Base-by-base conservation (phyloP, 371 early-diverging fungal species). In the Syncephalastrum monosporum region DNA sequence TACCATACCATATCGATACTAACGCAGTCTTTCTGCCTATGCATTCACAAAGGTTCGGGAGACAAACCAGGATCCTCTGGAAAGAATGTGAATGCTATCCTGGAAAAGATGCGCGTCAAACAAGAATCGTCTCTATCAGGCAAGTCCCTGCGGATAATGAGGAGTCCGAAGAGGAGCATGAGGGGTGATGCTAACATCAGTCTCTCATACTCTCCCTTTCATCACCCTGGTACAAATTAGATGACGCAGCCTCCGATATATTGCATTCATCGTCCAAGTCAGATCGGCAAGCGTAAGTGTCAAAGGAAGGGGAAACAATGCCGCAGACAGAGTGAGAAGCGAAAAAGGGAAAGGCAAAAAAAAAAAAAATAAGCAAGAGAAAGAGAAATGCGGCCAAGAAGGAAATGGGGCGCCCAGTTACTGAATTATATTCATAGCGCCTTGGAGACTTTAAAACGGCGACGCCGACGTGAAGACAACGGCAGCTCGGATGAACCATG, bases 201-300 rank as follows among this genome's bases (percentile, higher is more conserved):
- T 29, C 29, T 29, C 7, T 29, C 0, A 29, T 29, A 29, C 29
- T 29, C 29, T 29, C 29, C 29, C 7, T 29, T 29, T 29, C 29
- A 15, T 24, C 27, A 47, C 47, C 33, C 16, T n/a, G 15, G 46
- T 43, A 25, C 17, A 46, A 27, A 47, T 16, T 47, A 52, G 57
- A 57, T 42, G 54, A 52, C 25, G 4, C 42, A 13, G 29, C 29
- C 29, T 13, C 44, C 21, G 57, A 57, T 42, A 27, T 24, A 3
- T 51, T 12, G 21, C 59, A 38, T 13, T 29, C 54, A 17, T 51
- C 59, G 44, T 45, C 54, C n/a, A 43, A 61, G 42, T 47, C 53
- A 27, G 67, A 64, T 33, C 61, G 74, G 60, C 76, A 75, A 61
- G 64, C 64, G 76, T 75, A 75, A 67, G 68, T 62, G 21, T 19